Conservation (phyloP, 2,329 filamentous ascomycete species). For the Alternaria incomplexa region DNA sequence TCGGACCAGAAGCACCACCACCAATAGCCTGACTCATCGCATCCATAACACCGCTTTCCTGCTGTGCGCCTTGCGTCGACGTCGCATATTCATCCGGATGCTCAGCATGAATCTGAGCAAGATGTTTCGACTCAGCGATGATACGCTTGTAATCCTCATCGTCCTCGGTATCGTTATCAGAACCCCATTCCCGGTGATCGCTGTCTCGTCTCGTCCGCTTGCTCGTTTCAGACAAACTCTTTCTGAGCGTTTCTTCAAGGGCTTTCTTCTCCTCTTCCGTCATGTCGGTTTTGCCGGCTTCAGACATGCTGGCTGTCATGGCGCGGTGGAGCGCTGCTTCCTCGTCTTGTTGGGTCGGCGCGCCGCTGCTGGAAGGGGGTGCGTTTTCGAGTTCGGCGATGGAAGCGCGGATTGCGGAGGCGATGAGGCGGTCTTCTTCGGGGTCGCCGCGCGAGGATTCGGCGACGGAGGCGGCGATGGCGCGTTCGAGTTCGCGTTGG, state of each 20-base stretch:
- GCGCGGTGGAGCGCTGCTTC: slow-evolving; percentile 57
- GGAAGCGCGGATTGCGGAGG: slow-evolving; percentile 75
- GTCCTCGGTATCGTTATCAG: slow-evolving; percentile 35
- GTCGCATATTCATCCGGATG: slow-evolving; percentile 25
- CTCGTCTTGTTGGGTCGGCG: slow-evolving; percentile 45
- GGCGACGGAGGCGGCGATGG: slow-evolving; percentile 68
- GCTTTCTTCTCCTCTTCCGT: slow-evolving; percentile 47
- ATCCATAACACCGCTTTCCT: slow-evolving; percentile 14
- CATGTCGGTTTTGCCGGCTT: slow-evolving; percentile 45
- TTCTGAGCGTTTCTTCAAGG: slow-evolving; percentile 54
- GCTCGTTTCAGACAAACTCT: slow-evolving; percentile 53
- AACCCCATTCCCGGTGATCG: slow-evolving; percentile 36
- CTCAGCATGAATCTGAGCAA: slow-evolving; percentile 33
- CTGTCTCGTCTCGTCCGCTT: slow-evolving; percentile 19
- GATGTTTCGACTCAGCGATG: slow-evolving; percentile 43
- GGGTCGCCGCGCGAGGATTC: slow-evolving; percentile 73
- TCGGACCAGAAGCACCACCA: neutral
- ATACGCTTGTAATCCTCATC: slow-evolving; percentile 47
- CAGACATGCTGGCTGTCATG: slow-evolving; percentile 57
- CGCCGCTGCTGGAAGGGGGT: slow-evolving; percentile 26
- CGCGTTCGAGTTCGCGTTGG: slow-evolving; percentile 71
- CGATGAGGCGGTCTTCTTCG: slow-evolving; percentile 73
- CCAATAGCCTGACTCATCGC: slow-evolving; percentile 13
- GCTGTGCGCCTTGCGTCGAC: slow-evolving; percentile 6
- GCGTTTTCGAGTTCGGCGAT: slow-evolving; percentile 62